Percentiles rank a stretch among this genome's conserved stretches.
Conservation (phyloP, 768 basidiomycete species). For the Trametopsis cervina region DNA sequence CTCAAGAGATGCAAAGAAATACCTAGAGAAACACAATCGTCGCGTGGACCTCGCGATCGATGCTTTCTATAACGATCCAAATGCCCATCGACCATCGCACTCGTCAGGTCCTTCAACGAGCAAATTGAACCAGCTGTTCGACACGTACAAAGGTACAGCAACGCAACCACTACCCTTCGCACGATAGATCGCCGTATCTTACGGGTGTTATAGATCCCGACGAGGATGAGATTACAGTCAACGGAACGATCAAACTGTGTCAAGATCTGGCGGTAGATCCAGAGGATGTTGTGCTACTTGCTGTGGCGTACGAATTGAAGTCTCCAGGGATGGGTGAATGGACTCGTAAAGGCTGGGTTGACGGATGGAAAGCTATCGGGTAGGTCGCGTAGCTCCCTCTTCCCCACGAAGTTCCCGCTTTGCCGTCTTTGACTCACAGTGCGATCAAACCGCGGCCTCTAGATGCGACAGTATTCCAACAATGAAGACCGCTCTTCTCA, state of each 20-base stretch:
- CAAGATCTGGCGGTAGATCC: slow-evolving; percentile 62
- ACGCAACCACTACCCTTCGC: neutral
- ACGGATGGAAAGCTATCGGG: slow-evolving; percentile 75
- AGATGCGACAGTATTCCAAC: slow-evolving; percentile 60
- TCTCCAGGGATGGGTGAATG: slow-evolving; percentile 70
- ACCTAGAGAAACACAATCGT: slow-evolving; percentile 56
- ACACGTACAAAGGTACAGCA: slow-evolving; percentile 35
- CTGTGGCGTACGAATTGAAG: slow-evolving; percentile 76
- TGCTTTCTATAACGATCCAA: slow-evolving; percentile 59
- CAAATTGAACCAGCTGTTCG: slow-evolving; percentile 35
- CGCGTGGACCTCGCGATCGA: slow-evolving; percentile 69
- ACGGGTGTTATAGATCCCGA: slow-evolving; percentile 38
- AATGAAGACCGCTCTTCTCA: slow-evolving; percentile 52
- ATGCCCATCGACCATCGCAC: slow-evolving; percentile 1
- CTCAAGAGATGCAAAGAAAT: slow-evolving; percentile 53
- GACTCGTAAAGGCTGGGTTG: slow-evolving; percentile 63
- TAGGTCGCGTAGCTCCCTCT: slow-evolving; percentile 20
- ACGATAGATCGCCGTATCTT: neutral
- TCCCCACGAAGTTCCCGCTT: neutral
- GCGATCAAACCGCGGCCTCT: neutral
- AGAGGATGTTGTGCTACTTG: slow-evolving; percentile 77
- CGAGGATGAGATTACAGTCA: slow-evolving; percentile 58
- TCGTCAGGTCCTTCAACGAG: slow-evolving; percentile 20
- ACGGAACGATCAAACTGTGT: slow-evolving; percentile 77
- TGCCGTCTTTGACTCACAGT: neutral